Conservation (phyloP, 805 yeast genomes). For the Candida sanyiensis region DNA sequence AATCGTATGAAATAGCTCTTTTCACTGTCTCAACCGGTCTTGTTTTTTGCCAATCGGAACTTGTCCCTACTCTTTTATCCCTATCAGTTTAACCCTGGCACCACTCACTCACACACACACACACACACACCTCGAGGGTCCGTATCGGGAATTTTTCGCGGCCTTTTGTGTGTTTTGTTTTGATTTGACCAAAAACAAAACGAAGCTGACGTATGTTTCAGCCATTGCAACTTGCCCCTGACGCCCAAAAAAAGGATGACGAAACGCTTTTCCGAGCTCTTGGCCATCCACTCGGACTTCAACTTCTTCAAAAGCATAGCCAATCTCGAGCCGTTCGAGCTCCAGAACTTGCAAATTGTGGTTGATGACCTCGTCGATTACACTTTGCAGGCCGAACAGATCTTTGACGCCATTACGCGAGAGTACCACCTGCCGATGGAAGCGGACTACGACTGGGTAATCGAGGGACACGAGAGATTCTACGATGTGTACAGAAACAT, state of each 20-base stretch:
- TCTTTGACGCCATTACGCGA: slow-evolving; percentile 9
- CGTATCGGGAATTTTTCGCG: slow-evolving; percentile 4
- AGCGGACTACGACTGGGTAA: slow-evolving; percentile 28
- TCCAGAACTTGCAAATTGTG: slow-evolving; percentile 15
- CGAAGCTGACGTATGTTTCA: not conserved
- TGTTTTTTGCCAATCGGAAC: too few species aligned
- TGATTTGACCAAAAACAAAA: slow-evolving; percentile 1
- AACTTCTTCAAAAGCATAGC: slow-evolving; percentile 23
- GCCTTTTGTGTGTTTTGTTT: not conserved
- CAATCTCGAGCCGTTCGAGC: slow-evolving; percentile 24
- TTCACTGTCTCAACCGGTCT: too few species aligned
- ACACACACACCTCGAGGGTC: too few species aligned
- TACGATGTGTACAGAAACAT: slow-evolving; percentile 28
- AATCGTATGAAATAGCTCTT: too few species aligned
- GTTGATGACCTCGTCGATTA: slow-evolving; percentile 21
- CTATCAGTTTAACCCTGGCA: too few species aligned
- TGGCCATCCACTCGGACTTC: slow-evolving; percentile 21
- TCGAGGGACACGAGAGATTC: slow-evolving; percentile 30
- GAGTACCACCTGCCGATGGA: slow-evolving; percentile 2
- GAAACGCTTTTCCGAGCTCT: slow-evolving; percentile 20
- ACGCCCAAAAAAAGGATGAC: slow-evolving; percentile 13
- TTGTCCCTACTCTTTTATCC: too few species aligned
- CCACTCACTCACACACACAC: too few species aligned
- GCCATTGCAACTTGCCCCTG: not conserved
- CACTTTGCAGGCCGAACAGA: slow-evolving; percentile 15